Base-by-base conservation (phyloP, 441 rosid genomes). In the Populus tomentosa region DNA sequence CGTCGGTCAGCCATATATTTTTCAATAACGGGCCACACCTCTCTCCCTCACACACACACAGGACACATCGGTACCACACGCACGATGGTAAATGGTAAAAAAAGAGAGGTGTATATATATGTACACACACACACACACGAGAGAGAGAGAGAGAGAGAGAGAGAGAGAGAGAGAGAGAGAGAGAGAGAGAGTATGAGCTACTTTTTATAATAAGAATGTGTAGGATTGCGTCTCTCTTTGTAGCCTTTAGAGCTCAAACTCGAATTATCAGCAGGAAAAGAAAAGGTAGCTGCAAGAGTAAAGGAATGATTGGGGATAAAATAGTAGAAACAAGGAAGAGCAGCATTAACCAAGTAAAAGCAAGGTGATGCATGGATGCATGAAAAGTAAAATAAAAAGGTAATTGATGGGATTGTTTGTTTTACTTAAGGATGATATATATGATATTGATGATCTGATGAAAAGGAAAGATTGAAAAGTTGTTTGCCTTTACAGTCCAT, bases 1-100 rank as follows among this genome's bases (percentile, higher is more conserved):
- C 30, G 83, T 83, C 78, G 79, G 82, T 75, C 85, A 81, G 77
- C 81, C 82, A 76, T 80, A 70, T 81, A 84, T 84, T 78, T 84
- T 78, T 26, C 61, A 59, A 32, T 30, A 53, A 62, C 80, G 83
- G 88, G 75, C 84, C 87, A 73, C 80, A 11, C 70, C 74, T 14
- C 23, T 56, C 56, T 14, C 59, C 18, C 26, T 32, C 70, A 64
- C 26, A 10, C 46, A 40, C 21, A 73, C 63, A 46, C 38, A 67
- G 59, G 46, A n/a, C 21, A n/a, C 35, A 30, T 36, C 71, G 61
- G 21, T 42, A 23, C 42, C 28, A 40, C 68, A 30, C 28, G 5
- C 10, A 64, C 64, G 10, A 14, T 20, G 2, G 23, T 0, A 67
- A 67, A 67, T 7, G 32, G 63, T 50, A 35, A 28, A 36, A 36